phyloP scores from a whole-genome alignment of 345 rosid genomes.

The Fremontodendron californicum region DNA sequence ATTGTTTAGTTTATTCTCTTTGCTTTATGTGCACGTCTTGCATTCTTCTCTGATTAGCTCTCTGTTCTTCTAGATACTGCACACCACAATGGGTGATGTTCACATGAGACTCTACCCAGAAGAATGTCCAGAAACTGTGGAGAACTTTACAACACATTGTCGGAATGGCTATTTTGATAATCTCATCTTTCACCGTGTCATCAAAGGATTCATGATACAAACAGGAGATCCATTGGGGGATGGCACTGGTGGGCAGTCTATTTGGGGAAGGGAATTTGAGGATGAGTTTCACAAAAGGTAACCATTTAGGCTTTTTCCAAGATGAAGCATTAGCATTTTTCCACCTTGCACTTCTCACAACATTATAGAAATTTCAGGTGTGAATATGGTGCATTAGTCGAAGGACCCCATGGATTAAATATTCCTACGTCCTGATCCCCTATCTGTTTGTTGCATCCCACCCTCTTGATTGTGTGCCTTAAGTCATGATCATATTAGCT shows the following conservation, averaged over 20 bases:
- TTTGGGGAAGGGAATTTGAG: constrained; percentile 99
- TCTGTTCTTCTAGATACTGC: constrained; percentile 52
- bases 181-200: constrained; percentile 90
- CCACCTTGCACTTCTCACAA: neutral
- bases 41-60: neutral
- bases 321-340: neutral
- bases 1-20: neutral
- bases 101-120: constrained; percentile 93
- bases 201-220: constrained; percentile 97
- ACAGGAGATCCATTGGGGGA: constrained; percentile 99
- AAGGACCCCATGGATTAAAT: neutral
- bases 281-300: constrained; percentile 99
- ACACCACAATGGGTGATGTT: constrained; percentile 92
- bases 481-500: neutral
- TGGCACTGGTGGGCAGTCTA: constrained; percentile 99
- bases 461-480: too few species aligned
- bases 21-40: neutral
- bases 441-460: neutral
- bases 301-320: neutral
- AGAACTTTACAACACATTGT: constrained; percentile 95
- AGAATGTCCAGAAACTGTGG: constrained; percentile 98
- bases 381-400: neutral
- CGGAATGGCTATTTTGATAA: constrained; percentile 94
- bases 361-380: neutral
- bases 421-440: neutral